Base-by-base conservation (phyloP, 345 rosid species). In the Arabis hirsuta region DNA sequence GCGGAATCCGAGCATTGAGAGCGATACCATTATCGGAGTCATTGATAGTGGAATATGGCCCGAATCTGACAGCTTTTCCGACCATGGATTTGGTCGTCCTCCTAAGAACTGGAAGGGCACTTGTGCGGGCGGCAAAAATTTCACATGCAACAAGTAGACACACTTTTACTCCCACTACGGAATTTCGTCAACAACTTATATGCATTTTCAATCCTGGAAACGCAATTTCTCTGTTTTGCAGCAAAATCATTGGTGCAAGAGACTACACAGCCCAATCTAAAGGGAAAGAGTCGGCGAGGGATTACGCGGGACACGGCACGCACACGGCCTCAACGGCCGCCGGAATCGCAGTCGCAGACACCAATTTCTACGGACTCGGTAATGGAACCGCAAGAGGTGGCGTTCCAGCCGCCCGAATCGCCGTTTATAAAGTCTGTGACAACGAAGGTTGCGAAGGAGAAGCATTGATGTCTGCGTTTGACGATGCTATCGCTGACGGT, bases 401-500 rank as follows among this genome's bases (percentile, higher is more conserved):
- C 3, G 82, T 75, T 19, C 85, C 87, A 1, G 73, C 82, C 10
- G 77, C 90, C 1, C 76, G 87, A 61, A 76, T 85, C 44, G 83
- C 87, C 2, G 82, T 42, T 4, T 85, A 85, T 27, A 68, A 44
- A 48, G 82, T 80, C 8, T 87, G 88, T 7, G 2, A 9, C 3
- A 0, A 4, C 0, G 9, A 1, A 0, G 55, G 53, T 0, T 77
- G 81, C 14, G 0, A 0, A 0, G 34, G 4, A 0, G 71, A 12
- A 3, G 73, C 48, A n/a, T 29, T 83, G 0, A 42, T 83, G 64
- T 74, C 81, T 11, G 86, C 79, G 8, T 85, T 83, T 12, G 92
- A 83, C 12, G 92, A 87, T 65, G 88, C 86, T 4, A 83, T 87
- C 26, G 81, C 89, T 38, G 92, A 83, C 65, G 84, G 79, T 7